Evolutionary conservation across 768 basidiomycete genomes (phyloP).

Genomic region (Pulveroboletus ravenelii): DNA sequence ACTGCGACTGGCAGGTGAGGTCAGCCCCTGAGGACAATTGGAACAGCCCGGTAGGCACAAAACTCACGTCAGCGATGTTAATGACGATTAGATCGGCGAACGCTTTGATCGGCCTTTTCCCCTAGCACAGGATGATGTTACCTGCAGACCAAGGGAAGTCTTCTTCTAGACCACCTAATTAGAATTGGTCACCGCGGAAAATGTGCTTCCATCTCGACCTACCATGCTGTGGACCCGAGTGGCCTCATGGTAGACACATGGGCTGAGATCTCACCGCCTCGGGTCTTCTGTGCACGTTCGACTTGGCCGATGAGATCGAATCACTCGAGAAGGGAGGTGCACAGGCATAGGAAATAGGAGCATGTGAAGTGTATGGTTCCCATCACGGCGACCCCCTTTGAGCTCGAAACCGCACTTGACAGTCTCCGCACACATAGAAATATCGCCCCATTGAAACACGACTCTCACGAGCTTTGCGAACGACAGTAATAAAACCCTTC

Average conservation of each 20-base stretch:
- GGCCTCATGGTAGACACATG: conserved; percentile 13
- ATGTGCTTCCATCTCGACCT: conserved; percentile 10
- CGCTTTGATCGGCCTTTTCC: conserved; percentile 59
- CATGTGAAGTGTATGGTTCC: conserved; percentile 78
- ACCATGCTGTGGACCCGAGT: conserved; percentile 61
- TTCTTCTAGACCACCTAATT: conserved; percentile 48
- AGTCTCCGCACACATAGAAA: conserved; percentile 68
- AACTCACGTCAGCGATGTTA: conserved; percentile 79
- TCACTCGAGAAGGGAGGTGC: conserved; percentile 74
- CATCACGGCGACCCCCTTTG: conserved; percentile 68
- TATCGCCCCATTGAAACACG: conserved; percentile 55
- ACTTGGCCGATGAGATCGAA: conserved; percentile 46
- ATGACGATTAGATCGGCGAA: conserved; percentile 56
- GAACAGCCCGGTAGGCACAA: not conserved
- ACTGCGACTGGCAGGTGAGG: conserved; percentile 68
- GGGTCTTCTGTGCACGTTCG: conserved; percentile 74
- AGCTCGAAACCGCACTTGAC: conserved; percentile 71
- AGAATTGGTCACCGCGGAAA: conserved; percentile 4
- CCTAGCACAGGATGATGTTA: conserved; percentile 46
- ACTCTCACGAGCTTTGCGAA: conserved; percentile 55
- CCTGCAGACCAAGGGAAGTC: conserved; percentile 64
- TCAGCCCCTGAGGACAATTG: conserved; percentile 46
- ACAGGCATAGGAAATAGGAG: conserved; percentile 88
- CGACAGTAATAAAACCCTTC: conserved; percentile 76
- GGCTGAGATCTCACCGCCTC: conserved; percentile 81